Conservation (phyloP, 2,329 filamentous ascomycete genomes). For the Pleurostoma richardsiae region DNA sequence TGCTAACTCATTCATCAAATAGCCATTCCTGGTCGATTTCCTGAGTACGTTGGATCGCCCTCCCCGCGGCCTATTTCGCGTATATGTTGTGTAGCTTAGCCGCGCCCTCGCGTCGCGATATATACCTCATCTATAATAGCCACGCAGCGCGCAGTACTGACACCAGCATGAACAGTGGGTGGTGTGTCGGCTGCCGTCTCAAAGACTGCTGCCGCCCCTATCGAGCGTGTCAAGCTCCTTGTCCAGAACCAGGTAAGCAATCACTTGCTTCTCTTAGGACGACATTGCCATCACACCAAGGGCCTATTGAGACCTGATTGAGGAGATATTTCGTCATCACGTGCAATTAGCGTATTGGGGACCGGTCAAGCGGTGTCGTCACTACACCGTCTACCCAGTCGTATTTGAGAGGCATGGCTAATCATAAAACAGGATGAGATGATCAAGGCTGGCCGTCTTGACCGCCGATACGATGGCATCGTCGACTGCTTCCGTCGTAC, state of each 20-base stretch:
- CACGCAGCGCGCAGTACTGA: conserved; percentile 6
- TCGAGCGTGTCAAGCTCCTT: conserved; percentile 99
- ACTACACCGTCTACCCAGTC: no score
- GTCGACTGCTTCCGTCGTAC: conserved; percentile 93
- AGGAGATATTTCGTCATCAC: no score
- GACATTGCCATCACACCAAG: no score
- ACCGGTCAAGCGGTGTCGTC: no score
- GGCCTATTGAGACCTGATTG: no score
- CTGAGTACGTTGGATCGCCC: conserved; percentile 69
- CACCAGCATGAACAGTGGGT: conserved; percentile 67
- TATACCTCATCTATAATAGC: no score
- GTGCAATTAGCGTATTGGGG: no score
- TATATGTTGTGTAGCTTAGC: no score
- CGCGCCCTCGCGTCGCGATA: no score
- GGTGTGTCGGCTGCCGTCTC: conserved; percentile 99
- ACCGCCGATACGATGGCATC: conserved; percentile 95
- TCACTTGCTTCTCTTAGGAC: no score
- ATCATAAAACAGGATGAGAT: conserved; percentile 81
- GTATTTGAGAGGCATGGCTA: no score
- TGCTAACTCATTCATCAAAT: conserved; percentile 12
- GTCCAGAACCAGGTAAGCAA: conserved; percentile 98
- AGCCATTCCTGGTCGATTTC: conserved; percentile 98
- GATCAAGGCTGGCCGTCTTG: conserved; percentile 96
- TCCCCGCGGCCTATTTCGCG: no score
- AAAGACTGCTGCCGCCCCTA: conserved; percentile 99